phyloP scores from a whole-genome alignment of 768 basidiomycete species.

The Cystofilobasidium capitatum region DNA sequence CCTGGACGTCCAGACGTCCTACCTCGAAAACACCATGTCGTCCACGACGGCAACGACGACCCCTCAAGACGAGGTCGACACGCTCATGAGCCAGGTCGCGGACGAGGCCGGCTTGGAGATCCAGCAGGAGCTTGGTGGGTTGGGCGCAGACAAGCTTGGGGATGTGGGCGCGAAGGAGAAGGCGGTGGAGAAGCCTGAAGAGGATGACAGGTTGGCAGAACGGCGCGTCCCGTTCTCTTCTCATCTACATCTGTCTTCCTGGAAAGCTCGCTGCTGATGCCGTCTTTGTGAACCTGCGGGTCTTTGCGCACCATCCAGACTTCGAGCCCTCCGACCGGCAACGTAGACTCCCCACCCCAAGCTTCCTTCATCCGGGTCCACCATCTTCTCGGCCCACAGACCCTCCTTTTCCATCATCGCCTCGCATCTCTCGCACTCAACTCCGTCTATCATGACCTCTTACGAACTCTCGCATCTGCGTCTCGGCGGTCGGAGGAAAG shows the following conservation, averaged over 20 bases:
- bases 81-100: slow-evolving; percentile 81
- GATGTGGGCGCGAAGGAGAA: slow-evolving; percentile 51
- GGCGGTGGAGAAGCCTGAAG: slow-evolving; percentile 53
- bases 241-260: too few species aligned
- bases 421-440: too few species aligned
- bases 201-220: slow-evolving; percentile 55
- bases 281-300: too few species aligned
- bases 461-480: too few species aligned
- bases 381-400: too few species aligned
- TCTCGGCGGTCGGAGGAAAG: too few species aligned
- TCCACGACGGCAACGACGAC: slow-evolving; percentile 84
- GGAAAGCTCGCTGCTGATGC: not conserved
- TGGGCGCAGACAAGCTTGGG: slow-evolving; percentile 49
- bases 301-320: slow-evolving; percentile 1
- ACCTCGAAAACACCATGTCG: slow-evolving; percentile 96
- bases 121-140: slow-evolving; percentile 64
- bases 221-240: slow-evolving; percentile 45
- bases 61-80: slow-evolving; percentile 94
- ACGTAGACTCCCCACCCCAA: too few species aligned
- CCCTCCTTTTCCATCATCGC: too few species aligned
- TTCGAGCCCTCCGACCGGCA: slow-evolving; percentile 25
- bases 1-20: slow-evolving; percentile 92
- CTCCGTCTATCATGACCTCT: too few species aligned
- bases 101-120: slow-evolving; percentile 95
- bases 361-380: too few species aligned